Evolutionary conservation across 2,329 filamentous ascomycete genomes (phyloP).

Genomic region (Pseudocercospora pini-densiflorae): DNA sequence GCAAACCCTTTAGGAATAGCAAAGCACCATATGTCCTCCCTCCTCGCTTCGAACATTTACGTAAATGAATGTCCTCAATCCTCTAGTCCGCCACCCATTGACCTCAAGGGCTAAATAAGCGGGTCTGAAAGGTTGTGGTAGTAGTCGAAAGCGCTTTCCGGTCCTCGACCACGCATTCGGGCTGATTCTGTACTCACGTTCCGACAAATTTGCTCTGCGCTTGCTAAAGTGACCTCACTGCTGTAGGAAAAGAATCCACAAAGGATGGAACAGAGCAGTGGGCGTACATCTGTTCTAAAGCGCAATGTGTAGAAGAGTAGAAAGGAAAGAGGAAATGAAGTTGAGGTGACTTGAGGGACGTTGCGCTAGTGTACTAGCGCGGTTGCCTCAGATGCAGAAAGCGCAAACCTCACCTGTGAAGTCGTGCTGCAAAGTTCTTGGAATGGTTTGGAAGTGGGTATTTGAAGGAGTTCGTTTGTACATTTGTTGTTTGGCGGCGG

Average conservation of each 20-base stretch:
- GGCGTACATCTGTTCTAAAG: conserved; percentile 42
- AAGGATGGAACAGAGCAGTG: conserved; percentile 27
- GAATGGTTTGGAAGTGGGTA: neutral
- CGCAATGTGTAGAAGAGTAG: conserved; percentile 23
- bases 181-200: neutral
- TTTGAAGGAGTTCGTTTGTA: conserved; percentile 9
- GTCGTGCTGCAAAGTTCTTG: neutral
- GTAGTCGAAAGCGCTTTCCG: neutral
- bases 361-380: neutral
- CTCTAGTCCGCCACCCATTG: conserved; percentile 40
- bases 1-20: too few relatives aligned
- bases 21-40: too few relatives aligned
- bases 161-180: conserved; percentile 12
- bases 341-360: neutral
- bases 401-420: neutral
- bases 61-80: conserved; percentile 33
- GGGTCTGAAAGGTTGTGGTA: conserved; percentile 39
- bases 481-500: conserved; percentile 8
- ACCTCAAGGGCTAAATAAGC: conserved; percentile 32
- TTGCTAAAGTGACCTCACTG: conserved; percentile 37
- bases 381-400: neutral
- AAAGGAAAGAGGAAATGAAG: conserved; percentile 10
- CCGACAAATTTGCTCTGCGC: conserved; percentile 16
- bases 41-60: neutral
- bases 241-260: conserved; percentile 20